A percentile compares a stretch with the other conserved stretches of the same genome.
Conservation (phyloP, 208 protist species). For the Acanthamoeba divionensis region DNA sequence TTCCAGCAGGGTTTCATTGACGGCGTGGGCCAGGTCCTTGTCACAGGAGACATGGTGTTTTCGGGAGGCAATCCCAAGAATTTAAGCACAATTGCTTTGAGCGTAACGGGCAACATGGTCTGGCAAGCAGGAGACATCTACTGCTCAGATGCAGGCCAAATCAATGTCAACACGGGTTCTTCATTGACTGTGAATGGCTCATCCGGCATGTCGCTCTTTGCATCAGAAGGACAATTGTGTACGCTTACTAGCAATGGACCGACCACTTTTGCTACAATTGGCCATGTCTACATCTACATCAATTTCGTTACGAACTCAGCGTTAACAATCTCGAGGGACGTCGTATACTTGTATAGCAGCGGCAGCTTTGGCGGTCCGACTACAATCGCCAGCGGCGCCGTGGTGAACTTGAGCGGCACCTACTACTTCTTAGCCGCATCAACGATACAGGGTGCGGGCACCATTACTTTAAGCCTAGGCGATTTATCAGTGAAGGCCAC, state of each 20-base stretch:
- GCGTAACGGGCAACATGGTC: not conserved
- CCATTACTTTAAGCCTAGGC: not conserved
- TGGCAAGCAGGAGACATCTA: conserved; percentile 31
- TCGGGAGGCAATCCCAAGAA: not conserved
- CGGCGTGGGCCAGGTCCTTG: conserved; percentile 27
- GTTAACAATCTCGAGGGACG: too few relatives aligned
- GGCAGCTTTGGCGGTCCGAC: conserved; percentile 9
- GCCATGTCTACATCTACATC: not conserved
- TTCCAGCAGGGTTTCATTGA: not conserved
- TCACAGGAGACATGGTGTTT: not conserved
- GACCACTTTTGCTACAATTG: not conserved
- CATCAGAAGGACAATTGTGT: conserved; percentile 34
- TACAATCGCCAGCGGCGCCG: not conserved
- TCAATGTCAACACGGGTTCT: not conserved
- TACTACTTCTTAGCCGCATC: conserved; percentile 6
- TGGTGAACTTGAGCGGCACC: conserved; percentile 2
- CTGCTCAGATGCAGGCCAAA: conserved; percentile 31
- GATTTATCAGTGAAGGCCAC: not conserved
- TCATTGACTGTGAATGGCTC: conserved; percentile 28
- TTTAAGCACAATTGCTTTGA: not conserved
- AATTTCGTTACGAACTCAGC: too few relatives aligned
- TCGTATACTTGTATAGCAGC: conserved; percentile 1
- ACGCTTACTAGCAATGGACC: conserved; percentile 27
- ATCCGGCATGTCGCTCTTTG: not conserved
- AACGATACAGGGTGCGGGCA: not conserved